phyloP scores from a whole-genome alignment of 2,329 filamentous ascomycete species.

The Colletotrichum sp. region DNA sequence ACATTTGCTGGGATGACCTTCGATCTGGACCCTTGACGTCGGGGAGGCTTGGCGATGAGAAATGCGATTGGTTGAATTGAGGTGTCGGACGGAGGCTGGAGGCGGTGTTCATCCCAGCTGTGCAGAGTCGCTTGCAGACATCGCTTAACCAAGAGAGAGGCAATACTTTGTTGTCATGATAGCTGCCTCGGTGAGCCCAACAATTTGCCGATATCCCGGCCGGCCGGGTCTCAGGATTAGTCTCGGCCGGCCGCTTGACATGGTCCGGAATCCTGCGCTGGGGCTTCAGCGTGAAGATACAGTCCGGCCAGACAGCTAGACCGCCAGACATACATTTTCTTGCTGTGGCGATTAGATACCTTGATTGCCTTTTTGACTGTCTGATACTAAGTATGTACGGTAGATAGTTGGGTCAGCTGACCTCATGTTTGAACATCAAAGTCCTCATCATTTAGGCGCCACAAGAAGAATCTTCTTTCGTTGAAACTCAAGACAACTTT shows the following conservation, averaged over 20 bases:
- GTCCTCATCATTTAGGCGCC: no score
- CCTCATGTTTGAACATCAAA: neutral
- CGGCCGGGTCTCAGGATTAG: neutral
- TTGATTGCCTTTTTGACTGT: neutral
- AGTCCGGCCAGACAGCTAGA: neutral
- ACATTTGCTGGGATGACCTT: neutral
- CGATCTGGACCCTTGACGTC: no score
- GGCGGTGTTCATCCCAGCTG: neutral
- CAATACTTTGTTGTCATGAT: no score
- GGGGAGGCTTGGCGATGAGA: neutral
- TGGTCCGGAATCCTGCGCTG: no score
- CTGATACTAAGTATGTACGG: no score
- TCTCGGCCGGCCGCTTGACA: no score
- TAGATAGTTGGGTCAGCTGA: neutral
- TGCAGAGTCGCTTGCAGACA: neutral
- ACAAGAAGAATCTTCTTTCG: neutral
- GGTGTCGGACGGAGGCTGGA: neutral
- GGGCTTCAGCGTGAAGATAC: neutral
- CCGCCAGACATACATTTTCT: neutral
- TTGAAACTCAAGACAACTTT: neutral
- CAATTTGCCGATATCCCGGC: neutral
- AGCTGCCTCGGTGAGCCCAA: neutral
- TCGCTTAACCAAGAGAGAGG: neutral
- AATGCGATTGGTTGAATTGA: conserved; percentile 1
- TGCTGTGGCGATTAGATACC: neutral